A percentile compares a stretch with the other conserved stretches of the same genome.
Conservation (phyloP, 768 basidiomycete species). For the Mycena indigotica region DNA sequence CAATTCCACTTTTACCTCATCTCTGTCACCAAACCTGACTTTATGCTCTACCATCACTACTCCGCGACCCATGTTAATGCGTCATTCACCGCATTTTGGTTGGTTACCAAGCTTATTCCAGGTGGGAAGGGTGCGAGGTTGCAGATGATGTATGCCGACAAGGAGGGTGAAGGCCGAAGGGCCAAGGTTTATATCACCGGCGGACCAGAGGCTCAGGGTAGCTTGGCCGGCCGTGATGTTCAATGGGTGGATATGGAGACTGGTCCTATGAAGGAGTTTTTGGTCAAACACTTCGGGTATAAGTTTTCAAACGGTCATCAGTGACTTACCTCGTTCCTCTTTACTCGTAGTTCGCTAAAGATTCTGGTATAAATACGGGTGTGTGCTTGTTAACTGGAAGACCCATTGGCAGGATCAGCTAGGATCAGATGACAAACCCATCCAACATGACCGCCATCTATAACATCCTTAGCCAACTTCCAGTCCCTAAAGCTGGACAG, state of each 20-base stretch:
- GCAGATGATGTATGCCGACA: constrained; percentile 24
- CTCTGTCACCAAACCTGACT: constrained; percentile 12
- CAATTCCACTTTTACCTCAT: constrained; percentile 20
- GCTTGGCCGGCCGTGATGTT: constrained; percentile 19
- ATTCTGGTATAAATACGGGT: too few species aligned
- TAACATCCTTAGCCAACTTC: background rate
- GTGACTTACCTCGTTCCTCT: too few species aligned
- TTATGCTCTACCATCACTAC: constrained; percentile 21
- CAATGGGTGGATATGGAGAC: constrained; percentile 25
- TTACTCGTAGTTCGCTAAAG: too few species aligned
- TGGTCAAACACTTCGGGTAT: constrained; percentile 11
- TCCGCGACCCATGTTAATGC: constrained; percentile 17
- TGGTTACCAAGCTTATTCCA: constrained; percentile 17
- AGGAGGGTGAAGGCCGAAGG: constrained; percentile 13
- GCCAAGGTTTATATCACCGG: constrained; percentile 24
- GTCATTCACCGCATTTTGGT: constrained; percentile 22
- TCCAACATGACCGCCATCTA: too few species aligned
- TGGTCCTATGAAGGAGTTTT: constrained; percentile 18
- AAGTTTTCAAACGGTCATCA: constrained; percentile 11
- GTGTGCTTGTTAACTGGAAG: too few species aligned
- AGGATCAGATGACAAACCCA: too few species aligned
- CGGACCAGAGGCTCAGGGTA: constrained; percentile 18
- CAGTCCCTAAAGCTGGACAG: background rate
- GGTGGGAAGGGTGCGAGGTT: constrained; percentile 15
- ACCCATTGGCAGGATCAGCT: too few species aligned